Base-by-base conservation (phyloP, 2,329 filamentous ascomycete species). In the Diaporthe australafricana region DNA sequence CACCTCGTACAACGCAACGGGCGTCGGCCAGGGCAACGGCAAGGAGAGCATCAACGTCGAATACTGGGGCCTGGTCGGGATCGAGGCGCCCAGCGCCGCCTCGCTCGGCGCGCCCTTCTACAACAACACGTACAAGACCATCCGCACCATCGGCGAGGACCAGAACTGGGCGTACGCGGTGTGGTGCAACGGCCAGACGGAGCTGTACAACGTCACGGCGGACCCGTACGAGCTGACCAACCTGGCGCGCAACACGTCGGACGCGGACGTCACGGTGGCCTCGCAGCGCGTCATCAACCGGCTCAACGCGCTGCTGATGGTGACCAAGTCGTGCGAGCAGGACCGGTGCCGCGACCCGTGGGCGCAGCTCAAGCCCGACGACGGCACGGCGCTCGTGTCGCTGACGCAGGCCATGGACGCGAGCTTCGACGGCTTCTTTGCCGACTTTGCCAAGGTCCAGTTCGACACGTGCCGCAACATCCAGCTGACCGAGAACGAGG, bases 251-350 rank as follows among this genome's bases (percentile, higher is more conserved):
- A 48, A 35, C 57, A 48, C 71, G 12, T 40, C n/a, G 27, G 56
- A 47, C 40, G 42, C 9, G 25, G 22, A 20, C 71, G 84, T n/a
- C 76, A 7, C 83, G 8, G 81, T 80, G 6, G 75, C 79, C 7
- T 71, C 84, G 1, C 70, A 77, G 7, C 83, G 84, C 66, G 81
- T 89, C 0, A 75, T 86, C 3, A 80, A 83, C 27, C 85, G 89
- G 2, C 83, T 92, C 0, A 89, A 92, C 73, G 82, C 88, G 3
- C 82, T 92, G 1, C 82, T 91, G 57, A 81, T 92, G 72, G 87
- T 91, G 1, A 82, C 90, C 30, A 92, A 92, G 80, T 87, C 87
- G 5, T 92, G 90, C 79, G 87, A 87, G 76, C 87, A 84, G 11
- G 75, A 81, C 12, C 82, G 83, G 0, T 92, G 90, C 75, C 80